Evolutionary conservation across 2,329 filamentous ascomycete species (phyloP).

Genomic region (Colletotrichum scovillei): DNA sequence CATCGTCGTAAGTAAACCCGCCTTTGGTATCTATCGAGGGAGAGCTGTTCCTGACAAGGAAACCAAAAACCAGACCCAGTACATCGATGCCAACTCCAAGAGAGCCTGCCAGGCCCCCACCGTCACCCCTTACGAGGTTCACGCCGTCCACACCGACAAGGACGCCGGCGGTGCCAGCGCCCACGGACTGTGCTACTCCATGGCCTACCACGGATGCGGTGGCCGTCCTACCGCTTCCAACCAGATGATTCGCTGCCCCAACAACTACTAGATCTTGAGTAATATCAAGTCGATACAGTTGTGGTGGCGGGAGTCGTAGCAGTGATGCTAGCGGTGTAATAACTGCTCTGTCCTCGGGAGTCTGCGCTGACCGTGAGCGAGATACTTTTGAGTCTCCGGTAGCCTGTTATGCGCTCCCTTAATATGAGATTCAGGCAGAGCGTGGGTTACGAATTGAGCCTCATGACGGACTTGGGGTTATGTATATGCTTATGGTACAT

Average conservation of each 20-base stretch:
- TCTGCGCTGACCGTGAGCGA: neutral
- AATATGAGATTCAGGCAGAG: neutral
- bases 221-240: neutral
- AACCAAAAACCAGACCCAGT: neutral
- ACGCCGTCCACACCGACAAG: neutral
- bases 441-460: neutral
- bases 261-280: slow-evolving; percentile 4
- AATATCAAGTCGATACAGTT: neutral
- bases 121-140: slow-evolving; percentile 8
- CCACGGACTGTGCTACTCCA: slow-evolving; percentile 12
- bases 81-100: slow-evolving; percentile 13
- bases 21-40: no score
- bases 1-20: neutral
- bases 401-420: neutral
- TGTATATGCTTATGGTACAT: neutral
- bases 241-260: neutral
- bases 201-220: slow-evolving; percentile 10
- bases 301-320: no score
- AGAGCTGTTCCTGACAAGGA: neutral
- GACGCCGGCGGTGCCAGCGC: slow-evolving; percentile 2
- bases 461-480: neutral
- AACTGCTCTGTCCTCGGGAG: neutral
- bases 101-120: neutral
- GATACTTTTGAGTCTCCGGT: neutral
- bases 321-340: neutral